These are phyloP conservation scores for Thermothelomyces thermophilus DNA, from an alignment of 2,329 filamentous ascomycete genomes.

Conservation along the genomic window DNA sequence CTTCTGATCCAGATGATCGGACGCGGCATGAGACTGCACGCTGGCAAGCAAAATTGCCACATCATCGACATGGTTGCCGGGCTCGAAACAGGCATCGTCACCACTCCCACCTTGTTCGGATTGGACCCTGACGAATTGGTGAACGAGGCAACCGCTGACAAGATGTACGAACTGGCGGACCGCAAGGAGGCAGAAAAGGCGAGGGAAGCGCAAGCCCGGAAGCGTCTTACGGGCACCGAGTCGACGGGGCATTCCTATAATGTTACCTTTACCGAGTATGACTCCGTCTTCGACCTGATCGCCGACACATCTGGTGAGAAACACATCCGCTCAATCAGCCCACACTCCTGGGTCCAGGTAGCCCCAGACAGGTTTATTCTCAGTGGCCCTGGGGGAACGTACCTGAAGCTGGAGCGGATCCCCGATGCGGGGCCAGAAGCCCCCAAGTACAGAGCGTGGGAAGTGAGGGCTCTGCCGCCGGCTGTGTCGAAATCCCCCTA, in stretches of 20 bases:
- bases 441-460: slow-evolving; percentile 37
- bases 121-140: slow-evolving; percentile 78
- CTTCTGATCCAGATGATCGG: slow-evolving; percentile 97
- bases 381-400: slow-evolving; percentile 55
- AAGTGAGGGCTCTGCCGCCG: slow-evolving; percentile 42
- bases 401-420: slow-evolving; percentile 45
- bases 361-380: slow-evolving; percentile 66
- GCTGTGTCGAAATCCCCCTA: slow-evolving; percentile 51
- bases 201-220: slow-evolving; percentile 20
- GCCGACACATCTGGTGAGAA: slow-evolving; percentile 71
- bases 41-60: slow-evolving; percentile 81
- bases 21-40: slow-evolving; percentile 76
- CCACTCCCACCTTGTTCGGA: slow-evolving; percentile 86
- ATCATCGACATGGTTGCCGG: slow-evolving; percentile 94
- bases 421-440: slow-evolving; percentile 26
- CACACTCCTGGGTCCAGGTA: slow-evolving; percentile 75
- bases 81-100: slow-evolving; percentile 76
- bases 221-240: neutral
- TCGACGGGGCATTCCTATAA: slow-evolving; percentile 29
- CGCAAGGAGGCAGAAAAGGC: slow-evolving; percentile 41
- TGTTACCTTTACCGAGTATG: slow-evolving; percentile 83
- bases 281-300: slow-evolving; percentile 84
- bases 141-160: slow-evolving; percentile 54
- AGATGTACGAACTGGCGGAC: slow-evolving; percentile 51
- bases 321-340: slow-evolving; percentile 70